Conservation (phyloP, 2,329 filamentous ascomycete species). For the Colletotrichum kahawae region DNA sequence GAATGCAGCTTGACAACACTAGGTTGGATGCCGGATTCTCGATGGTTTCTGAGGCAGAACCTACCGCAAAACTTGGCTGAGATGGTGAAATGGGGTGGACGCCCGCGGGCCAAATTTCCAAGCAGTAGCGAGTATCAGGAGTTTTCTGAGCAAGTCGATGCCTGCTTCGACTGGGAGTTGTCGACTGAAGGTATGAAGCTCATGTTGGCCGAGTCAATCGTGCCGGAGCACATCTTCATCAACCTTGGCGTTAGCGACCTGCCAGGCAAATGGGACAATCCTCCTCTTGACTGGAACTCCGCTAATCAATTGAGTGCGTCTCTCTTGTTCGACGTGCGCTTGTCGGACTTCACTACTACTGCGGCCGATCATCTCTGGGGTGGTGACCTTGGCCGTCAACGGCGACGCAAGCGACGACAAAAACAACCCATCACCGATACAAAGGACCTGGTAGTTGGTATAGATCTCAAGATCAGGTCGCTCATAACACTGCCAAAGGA, state of each 20-base stretch:
- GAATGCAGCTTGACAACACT: slow-evolving; percentile 45
- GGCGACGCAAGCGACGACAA: slow-evolving; percentile 8
- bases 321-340: neutral
- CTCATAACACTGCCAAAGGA: slow-evolving; percentile 17
- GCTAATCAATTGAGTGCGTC: slow-evolving; percentile 38
- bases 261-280: slow-evolving; percentile 2
- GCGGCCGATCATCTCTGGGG: slow-evolving; percentile 16
- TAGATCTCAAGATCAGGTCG: slow-evolving; percentile 14
- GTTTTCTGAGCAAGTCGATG: slow-evolving; percentile 39
- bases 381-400: slow-evolving; percentile 14
- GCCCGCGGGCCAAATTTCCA: neutral
- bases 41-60: slow-evolving; percentile 38
- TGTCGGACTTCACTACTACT: slow-evolving; percentile 25
- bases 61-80: slow-evolving; percentile 35
- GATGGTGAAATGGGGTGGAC: slow-evolving; percentile 32
- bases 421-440: neutral
- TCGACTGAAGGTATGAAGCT: slow-evolving; percentile 37
- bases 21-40: slow-evolving; percentile 48
- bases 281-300: slow-evolving; percentile 38
- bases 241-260: slow-evolving; percentile 33
- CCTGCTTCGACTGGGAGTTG: slow-evolving; percentile 52
- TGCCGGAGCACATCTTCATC: slow-evolving; percentile 44
- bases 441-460: slow-evolving; percentile 14
- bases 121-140: slow-evolving; percentile 23
- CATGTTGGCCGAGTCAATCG: slow-evolving; percentile 36